Evolutionary conservation across 257 asterid species (phyloP).

Genomic region (Solanum lycopersicoides): DNA sequence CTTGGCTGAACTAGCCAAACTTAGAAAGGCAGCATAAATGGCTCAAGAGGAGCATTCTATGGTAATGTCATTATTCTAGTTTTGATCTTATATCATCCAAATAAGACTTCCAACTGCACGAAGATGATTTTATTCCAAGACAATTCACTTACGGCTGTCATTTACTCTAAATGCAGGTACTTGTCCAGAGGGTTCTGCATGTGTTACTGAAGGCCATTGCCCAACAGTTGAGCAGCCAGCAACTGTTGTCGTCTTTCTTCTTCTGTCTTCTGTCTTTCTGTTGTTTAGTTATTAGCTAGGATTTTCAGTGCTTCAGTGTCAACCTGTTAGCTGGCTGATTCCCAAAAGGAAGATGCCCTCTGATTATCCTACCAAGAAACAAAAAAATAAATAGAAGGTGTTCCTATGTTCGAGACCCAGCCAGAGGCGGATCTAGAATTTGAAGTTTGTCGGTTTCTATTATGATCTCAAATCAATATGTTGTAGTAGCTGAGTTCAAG

Average conservation of each 20-base stretch:
- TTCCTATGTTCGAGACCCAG: not conserved
- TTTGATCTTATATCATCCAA: not conserved
- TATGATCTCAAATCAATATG: not conserved
- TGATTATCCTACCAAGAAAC: not conserved
- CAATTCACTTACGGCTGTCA: not conserved
- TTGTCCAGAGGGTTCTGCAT: not conserved
- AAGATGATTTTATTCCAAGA: not conserved
- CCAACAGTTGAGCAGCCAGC: not conserved
- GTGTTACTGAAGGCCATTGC: not conserved
- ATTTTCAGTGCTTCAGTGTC: not conserved
- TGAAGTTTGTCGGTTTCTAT: not conserved
- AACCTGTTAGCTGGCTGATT: not conserved
- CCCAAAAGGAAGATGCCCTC: not conserved
- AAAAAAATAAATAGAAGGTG: not conserved
- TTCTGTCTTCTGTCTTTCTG: not conserved
- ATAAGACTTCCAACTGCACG: not conserved
- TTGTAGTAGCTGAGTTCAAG: not conserved
- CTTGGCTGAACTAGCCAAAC: slow-evolving; percentile 50
- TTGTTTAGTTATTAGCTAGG: not conserved
- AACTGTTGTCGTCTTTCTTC: not conserved
- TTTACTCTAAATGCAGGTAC: not conserved
- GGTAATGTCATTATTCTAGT: not conserved
- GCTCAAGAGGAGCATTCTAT: not conserved
- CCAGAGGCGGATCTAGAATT: not conserved
- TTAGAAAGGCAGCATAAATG: slow-evolving; percentile 12